These are phyloP conservation scores for Emmonsiellopsis sp. DNA, from an alignment of 2,329 filamentous ascomycete genomes.

Conservation along the genomic window DNA sequence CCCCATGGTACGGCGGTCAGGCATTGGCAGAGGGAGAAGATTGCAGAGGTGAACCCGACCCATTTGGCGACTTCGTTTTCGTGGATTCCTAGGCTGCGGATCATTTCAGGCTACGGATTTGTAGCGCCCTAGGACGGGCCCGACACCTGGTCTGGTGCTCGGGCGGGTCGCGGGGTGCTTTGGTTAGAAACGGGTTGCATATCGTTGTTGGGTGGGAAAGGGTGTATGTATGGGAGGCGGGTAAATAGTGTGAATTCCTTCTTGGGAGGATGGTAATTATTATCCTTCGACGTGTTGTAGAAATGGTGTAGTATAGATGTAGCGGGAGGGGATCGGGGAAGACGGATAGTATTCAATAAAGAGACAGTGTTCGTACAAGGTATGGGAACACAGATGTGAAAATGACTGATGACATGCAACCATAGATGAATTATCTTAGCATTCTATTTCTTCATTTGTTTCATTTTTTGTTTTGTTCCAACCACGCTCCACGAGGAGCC, in stretches of 20 bases:
- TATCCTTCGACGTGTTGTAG: too few species aligned
- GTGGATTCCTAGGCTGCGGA: conserved; percentile 64
- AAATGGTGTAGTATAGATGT: neutral
- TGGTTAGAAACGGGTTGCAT: too few species aligned
- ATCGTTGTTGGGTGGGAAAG: too few species aligned
- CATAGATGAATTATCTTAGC: conserved; percentile 8
- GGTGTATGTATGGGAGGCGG: too few species aligned
- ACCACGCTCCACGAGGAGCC: neutral
- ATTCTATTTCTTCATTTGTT: neutral
- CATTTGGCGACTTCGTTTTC: conserved; percentile 63
- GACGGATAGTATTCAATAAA: conserved; percentile 1
- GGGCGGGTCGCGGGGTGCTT: too few species aligned
- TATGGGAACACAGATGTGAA: conserved; percentile 62
- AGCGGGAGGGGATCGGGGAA: neutral
- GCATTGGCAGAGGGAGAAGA: conserved; percentile 65
- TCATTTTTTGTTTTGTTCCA: neutral
- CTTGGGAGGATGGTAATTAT: too few species aligned
- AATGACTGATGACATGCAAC: conserved; percentile 28
- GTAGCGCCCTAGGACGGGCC: too few species aligned
- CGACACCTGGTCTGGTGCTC: too few species aligned
- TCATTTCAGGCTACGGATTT: conserved; percentile 61
- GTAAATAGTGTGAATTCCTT: too few species aligned
- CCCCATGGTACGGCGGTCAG: conserved; percentile 67
- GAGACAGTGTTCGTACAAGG: conserved; percentile 27
- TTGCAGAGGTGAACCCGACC: conserved; percentile 64